Evolutionary conservation across 2,329 filamentous ascomycete genomes (phyloP).

Genomic region (Verticillium longisporum): DNA sequence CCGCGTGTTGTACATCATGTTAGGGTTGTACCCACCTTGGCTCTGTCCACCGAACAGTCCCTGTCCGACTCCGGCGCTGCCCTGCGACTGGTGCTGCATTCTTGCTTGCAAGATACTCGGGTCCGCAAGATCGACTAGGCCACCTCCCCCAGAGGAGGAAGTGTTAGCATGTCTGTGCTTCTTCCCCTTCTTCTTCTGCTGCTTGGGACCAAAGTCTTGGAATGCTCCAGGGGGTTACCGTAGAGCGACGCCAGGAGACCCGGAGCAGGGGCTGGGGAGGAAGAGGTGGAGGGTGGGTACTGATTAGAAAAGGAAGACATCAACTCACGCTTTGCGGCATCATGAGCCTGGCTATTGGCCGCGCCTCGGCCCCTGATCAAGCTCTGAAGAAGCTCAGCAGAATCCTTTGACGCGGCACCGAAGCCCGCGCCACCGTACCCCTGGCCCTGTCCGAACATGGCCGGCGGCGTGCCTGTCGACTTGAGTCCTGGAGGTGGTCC

Average conservation of each 20-base stretch:
- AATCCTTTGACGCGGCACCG: conserved; percentile 62
- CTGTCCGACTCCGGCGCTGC: conserved; percentile 78
- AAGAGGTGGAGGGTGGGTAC: conserved; percentile 74
- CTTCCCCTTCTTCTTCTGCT: conserved; percentile 99
- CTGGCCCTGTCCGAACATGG: conserved; percentile 88
- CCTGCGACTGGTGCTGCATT: conserved; percentile 85
- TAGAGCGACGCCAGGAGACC: conserved; percentile 89
- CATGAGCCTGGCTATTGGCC: conserved; percentile 65
- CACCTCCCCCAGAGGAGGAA: conserved; percentile 99
- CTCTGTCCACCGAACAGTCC: conserved; percentile 81
- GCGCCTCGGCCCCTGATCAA: conserved; percentile 66
- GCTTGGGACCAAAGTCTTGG: conserved; percentile 90
- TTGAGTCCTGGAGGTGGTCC: conserved; percentile 93
- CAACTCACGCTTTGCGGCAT: conserved; percentile 97
- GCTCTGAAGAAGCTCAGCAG: conserved; percentile 71
- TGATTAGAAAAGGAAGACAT: conserved; percentile 86
- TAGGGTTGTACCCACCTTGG: conserved; percentile 92
- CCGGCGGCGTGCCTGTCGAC: conserved; percentile 87
- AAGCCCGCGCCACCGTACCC: conserved; percentile 67
- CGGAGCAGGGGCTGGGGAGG: conserved; percentile 81
- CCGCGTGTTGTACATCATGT: conserved; percentile 65
- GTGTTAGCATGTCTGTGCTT: conserved; percentile 99
- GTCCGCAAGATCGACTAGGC: conserved; percentile 99
- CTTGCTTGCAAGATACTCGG: conserved; percentile 98
- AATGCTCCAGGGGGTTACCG: conserved; percentile 77